Evolutionary conservation across 2,329 filamentous ascomycete species (phyloP), one percentile per base, ranked within the genome.

Genomic region (Helicocarpus griseus): DNA sequence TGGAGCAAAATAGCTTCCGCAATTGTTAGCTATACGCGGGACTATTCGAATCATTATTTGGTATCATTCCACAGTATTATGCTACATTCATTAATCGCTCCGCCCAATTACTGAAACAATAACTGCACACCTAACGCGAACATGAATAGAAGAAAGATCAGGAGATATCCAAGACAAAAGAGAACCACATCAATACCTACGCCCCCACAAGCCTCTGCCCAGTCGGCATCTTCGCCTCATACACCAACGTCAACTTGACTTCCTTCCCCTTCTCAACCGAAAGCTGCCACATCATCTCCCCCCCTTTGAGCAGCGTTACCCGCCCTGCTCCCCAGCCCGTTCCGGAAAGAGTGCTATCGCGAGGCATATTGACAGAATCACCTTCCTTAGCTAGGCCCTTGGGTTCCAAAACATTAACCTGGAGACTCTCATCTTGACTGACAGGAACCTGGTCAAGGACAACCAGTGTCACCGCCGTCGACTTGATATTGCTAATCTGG

Each of bases 251-350:
- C 54, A 86, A 64, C 64, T 76, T 77, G 14, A 79, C 77, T 3
- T 76, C 73, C 58, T 75, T 74, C 24, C 81, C 80, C 0, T 79
- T 73, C 54, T 81, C 77, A 48, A 86, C 63, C 40, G 63, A 71
- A 9, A 85, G 73, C 49, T 78, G 73, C 80, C 81, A 85, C 50
- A 65, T 64, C 4, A 85, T 63, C 64, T 83, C 76, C 2, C 81
- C 81, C 4, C 66, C 70, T 65, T 80, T 80, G 63, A 75, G 77
- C 48, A 82, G 60, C n/a, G 57, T 65, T 0, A 77, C 79, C 2
- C 67, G 68, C 2, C 79, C 81, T 50, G 64, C 74, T 3, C 80
- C 82, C 78, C 79, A 82, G 14, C 62, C 36, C 26, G 49, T 48
- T 19, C 48, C 53, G 11, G 33, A 28, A 26, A n/a, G 40, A 44